Evolutionary conservation across 163 green algal genomes (phyloP), one percentile per base, ranked within the genome.

Genomic region (Picocystis sp.): DNA sequence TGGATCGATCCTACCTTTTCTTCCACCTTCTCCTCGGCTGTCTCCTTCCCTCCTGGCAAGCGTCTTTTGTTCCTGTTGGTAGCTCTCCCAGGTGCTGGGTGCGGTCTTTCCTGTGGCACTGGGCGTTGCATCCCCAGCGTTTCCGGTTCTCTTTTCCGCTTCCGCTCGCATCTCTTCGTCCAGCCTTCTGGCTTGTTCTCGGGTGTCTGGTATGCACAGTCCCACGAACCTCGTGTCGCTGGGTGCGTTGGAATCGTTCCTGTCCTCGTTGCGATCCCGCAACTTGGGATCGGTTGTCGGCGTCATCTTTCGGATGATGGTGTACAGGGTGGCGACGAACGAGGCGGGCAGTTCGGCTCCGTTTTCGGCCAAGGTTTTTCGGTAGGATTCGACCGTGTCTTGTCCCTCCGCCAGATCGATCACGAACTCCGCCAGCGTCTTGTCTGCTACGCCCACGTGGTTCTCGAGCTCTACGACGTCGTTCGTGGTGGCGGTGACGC

Each of bases 351-450:
- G 62, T 45, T 92, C 80, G 1, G 76, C 82, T 17, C 79, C 78
- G 45, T 81, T 69, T 11, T 71, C 55, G 0, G 52, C 50, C 12
- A 93, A 9, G 15, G 58, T 62, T 56, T 66, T 75, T 14, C 69
- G 61, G 53, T 94, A 93, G 23, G 67, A 63, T 24, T 73, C 62
- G 1, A 66, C 53, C 22, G 67, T 74, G 2, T 64, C 55, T 21
- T 66, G 64, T 10, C 70, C 66, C 45, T 76, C 71, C 19, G 77
- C 69, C 8, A 83, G 64, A 35, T 93, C 77, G 25, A 96, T 83
- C 13, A 96, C 76, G 50, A 96, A 96, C 66, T 95, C 87, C 2
- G 85, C 72, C 11, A 96, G 65, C 1, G 81, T 86, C 62, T 89
- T 92, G 65, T 96, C 86, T 3, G 72, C 77, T 6, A 96, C 75